A percentile compares a stretch with the other conserved stretches of the same genome.
These are phyloP conservation scores for Acrocalymma vagum DNA, from an alignment of 2,329 filamentous ascomycete genomes.

Conservation along the genomic window DNA sequence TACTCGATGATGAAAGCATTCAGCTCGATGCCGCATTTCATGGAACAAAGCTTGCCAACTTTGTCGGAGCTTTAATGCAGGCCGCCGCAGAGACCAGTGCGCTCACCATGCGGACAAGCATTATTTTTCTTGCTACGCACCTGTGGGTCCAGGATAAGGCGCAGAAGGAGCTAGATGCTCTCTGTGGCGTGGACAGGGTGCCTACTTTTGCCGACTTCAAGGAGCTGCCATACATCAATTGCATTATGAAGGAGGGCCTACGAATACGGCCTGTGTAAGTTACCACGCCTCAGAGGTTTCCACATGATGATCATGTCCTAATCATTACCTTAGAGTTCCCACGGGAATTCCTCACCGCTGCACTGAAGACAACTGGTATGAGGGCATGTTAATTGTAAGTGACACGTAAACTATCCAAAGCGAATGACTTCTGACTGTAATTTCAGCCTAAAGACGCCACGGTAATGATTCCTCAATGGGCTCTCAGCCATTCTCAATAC, in stretches of 20 bases:
- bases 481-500: conserved; percentile 26
- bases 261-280: conserved; percentile 36
- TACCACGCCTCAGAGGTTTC: conserved; percentile 5
- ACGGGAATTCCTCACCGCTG: conserved; percentile 31
- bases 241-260: conserved; percentile 38
- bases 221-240: conserved; percentile 39
- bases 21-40: conserved; percentile 18
- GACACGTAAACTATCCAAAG: conserved; percentile 1
- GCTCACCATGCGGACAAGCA: conserved; percentile 22
- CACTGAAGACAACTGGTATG: conserved; percentile 35
- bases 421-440: conserved; percentile 7
- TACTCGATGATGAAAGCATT: conserved; percentile 25
- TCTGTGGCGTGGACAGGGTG: conserved; percentile 24
- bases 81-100: conserved; percentile 33
- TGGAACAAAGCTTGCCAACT: conserved; percentile 24
- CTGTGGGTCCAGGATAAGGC: conserved; percentile 31
- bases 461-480: conserved; percentile 39
- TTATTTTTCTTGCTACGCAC: conserved; percentile 32
- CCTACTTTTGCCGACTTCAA: conserved; percentile 33
- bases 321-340: conserved; percentile 22
- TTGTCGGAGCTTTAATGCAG: conserved; percentile 28
- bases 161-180: conserved; percentile 23
- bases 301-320: conserved; percentile 4
- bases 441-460: conserved; percentile 33
- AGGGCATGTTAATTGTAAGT: conserved; percentile 37